These are phyloP conservation scores for Rhizopogon rudus DNA, from an alignment of 768 basidiomycete genomes.

Conservation along the genomic window DNA sequence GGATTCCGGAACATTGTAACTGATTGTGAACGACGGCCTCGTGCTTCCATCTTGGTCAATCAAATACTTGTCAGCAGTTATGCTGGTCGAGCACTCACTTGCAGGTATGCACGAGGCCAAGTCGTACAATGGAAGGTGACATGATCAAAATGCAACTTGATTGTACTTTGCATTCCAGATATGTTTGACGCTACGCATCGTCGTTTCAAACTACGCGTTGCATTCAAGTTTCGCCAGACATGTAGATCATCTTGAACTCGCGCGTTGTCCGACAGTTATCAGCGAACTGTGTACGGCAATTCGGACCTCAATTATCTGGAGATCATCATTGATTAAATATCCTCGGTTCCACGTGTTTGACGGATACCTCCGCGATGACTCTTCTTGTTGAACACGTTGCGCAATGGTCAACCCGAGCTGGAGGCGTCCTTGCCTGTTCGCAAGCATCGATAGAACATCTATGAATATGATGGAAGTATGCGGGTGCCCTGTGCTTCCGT, in stretches of 20 bases:
- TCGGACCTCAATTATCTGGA: not conserved
- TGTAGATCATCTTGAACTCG: too few relatives aligned
- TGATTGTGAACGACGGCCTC: not conserved
- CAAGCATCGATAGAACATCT: not conserved
- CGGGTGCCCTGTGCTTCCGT: not conserved
- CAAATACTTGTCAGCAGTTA: not conserved
- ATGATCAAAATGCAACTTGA: not conserved
- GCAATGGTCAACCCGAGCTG: not conserved
- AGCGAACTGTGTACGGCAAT: not conserved
- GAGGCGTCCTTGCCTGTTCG: not conserved
- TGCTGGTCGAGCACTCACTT: not conserved
- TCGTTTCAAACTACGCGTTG: too few relatives aligned
- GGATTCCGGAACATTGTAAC: too few relatives aligned
- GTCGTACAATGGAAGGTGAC: not conserved
- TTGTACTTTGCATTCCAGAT: not conserved
- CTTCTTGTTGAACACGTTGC: not conserved
- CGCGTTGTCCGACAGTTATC: not conserved
- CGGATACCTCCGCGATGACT: not conserved
- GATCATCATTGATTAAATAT: not conserved
- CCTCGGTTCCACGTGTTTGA: not conserved
- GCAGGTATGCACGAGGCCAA: not conserved
- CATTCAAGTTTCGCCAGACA: too few relatives aligned
- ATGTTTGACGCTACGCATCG: too few relatives aligned
- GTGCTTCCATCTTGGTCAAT: not conserved
- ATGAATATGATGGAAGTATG: not conserved